Evolutionary conservation across 73 alveolate species (phyloP).

Genomic region (Stentor coeruleus): DNA sequence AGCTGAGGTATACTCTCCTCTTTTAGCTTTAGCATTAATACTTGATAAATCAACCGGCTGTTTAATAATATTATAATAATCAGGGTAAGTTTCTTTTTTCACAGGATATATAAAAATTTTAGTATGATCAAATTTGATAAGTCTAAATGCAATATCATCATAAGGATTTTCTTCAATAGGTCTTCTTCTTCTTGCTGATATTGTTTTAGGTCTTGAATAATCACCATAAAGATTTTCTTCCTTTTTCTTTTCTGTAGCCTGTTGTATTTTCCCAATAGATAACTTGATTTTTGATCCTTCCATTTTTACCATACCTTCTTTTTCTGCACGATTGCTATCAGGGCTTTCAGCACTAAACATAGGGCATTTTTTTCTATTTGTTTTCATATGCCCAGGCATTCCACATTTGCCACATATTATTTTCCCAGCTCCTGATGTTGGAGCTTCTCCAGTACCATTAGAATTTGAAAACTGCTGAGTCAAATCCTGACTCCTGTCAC

Average conservation of each 20-base stretch:
- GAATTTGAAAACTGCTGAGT: not conserved
- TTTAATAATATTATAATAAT: conserved; percentile 64
- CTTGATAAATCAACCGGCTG: conserved; percentile 67
- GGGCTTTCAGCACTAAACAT: conserved; percentile 26
- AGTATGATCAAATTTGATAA: conserved; percentile 41
- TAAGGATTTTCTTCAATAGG: conserved; percentile 21
- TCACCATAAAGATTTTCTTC: conserved; percentile 13
- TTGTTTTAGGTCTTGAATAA: conserved; percentile 32
- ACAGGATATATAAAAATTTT: conserved; percentile 48
- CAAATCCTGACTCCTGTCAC: conserved; percentile 8
- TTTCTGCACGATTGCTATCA: not conserved
- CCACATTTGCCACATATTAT: conserved; percentile 32
- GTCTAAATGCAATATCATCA: conserved; percentile 35
- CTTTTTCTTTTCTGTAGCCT: conserved; percentile 26
- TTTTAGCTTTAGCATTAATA: conserved; percentile 58
- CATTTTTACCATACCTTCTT: conserved; percentile 25
- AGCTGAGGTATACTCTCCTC: conserved; percentile 38
- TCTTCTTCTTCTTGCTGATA: conserved; percentile 9
- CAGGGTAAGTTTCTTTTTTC: conserved; percentile 62
- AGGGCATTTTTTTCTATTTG: conserved; percentile 27
- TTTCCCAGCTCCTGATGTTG: conserved; percentile 24
- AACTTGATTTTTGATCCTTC: conserved; percentile 26
- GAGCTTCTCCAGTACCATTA: not conserved
- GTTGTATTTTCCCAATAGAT: conserved; percentile 8
- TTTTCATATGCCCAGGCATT: conserved; percentile 31